phyloP scores from a whole-genome alignment of 202 grass and related monocot genomes.

The Thinopyrum obtusiflorum region DNA sequence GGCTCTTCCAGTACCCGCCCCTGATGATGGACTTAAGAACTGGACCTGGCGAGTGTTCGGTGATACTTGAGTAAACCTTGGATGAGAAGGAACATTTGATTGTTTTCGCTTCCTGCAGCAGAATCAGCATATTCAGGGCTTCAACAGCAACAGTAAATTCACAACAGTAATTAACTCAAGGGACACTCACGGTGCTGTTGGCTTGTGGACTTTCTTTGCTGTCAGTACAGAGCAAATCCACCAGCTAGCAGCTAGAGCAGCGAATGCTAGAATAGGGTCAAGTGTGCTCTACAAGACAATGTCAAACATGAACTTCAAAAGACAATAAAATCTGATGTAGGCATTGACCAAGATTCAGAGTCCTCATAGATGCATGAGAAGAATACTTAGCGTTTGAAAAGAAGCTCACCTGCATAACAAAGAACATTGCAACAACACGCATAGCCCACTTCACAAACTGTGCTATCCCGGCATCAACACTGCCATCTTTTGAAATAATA shows the following conservation, averaged over 20 bases:
- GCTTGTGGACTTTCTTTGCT: constrained; percentile 26
- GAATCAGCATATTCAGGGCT: constrained; percentile 25
- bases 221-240: constrained; percentile 54
- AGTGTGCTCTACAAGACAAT: constrained; percentile 69
- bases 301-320: constrained; percentile 6
- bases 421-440: constrained; percentile 65
- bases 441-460: constrained; percentile 94
- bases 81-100: constrained; percentile 34
- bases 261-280: constrained; percentile 70
- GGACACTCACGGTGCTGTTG: constrained; percentile 53
- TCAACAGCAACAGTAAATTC: not conserved
- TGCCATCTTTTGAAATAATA: constrained; percentile 81
- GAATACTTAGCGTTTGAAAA: constrained; percentile 28
- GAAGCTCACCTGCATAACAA: constrained; percentile 72
- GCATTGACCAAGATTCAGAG: not conserved
- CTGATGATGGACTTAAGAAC: constrained; percentile 58
- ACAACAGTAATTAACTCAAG: constrained; percentile 12
- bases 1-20: constrained; percentile 31
- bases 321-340: constrained; percentile 3
- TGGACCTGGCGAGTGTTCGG: constrained; percentile 50
- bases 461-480: constrained; percentile 74
- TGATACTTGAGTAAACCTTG: constrained; percentile 44
- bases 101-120: constrained; percentile 50
- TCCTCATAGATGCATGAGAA: constrained; percentile 5
- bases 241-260: constrained; percentile 56